Base-by-base conservation (phyloP, 306 rosid genomes). In the Lupinus albus region DNA sequence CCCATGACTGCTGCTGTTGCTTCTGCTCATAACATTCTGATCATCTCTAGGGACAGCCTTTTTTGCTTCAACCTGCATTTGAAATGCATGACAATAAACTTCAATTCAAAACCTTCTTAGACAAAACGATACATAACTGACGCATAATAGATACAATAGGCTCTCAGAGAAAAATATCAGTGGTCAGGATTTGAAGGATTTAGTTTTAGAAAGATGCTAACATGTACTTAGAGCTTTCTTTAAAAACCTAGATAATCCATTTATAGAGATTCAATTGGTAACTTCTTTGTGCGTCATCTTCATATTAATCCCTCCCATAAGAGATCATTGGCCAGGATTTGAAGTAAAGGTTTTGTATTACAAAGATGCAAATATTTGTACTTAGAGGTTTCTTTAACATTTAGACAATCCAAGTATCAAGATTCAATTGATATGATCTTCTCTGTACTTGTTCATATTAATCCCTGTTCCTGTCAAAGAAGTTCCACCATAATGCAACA, bases 1-100 rank as follows among this genome's bases (percentile, higher is more conserved):
- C 47, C 84, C 82, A 11, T 83, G 87, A 64, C 53, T 65, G 75
- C 80, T 83, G 66, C 49, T 32, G 77, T 76, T 83, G 73, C 72
- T 83, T 79, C 78, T 83, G 76, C 33, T 73, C 54, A 77, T 51
- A 63, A 59, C 71, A 36, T 83, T 79, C 73, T 73, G 87, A 70
- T 83, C 87, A 76, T 83, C 87, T 70, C 87, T 76, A 41, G 87
- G 87, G 57, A 83, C 80, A 42, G 87, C 87, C 54, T 83, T 83
- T 72, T 83, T 83, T 11, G 87, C 87, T 76, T 83, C 87, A 69
- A 83, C 87, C 87, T 83, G 76, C 71, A 55, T 36, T 14, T 11
- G 14, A 58, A 66, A 68, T 49, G 42, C 67, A 68, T 70, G 61
- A 60, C 7, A 51, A 64, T 51, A 65, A 50, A 64, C 59, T 6